Percentiles rank a stretch among this genome's conserved stretches.
Evolutionary conservation across 177 flowering plant genomes (phyloP).

Genomic region (Tripterygium wilfordii): DNA sequence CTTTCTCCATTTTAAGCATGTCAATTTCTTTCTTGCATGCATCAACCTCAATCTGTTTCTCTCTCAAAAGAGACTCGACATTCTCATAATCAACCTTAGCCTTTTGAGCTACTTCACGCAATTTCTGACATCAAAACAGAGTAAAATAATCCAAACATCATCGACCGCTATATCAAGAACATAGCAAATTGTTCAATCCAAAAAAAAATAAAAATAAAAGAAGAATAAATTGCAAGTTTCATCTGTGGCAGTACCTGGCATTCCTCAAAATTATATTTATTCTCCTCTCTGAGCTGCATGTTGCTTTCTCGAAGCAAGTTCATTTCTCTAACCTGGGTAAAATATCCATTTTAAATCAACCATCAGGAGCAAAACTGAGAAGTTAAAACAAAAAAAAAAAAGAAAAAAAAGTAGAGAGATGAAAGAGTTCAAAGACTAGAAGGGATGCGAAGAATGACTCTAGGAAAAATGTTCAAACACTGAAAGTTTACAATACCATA

Average conservation of each 20-base stretch:
- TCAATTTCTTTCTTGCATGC: conserved; percentile 53
- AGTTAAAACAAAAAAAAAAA: too few relatives aligned
- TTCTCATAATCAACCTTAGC: conserved; percentile 37
- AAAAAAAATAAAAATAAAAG: background rate
- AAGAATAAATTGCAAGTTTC: background rate
- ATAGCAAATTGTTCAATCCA: too few relatives aligned
- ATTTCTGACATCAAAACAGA: conserved; percentile 37
- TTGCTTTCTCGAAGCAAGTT: conserved; percentile 96
- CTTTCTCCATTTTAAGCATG: conserved; percentile 39
- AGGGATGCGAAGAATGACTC: too few relatives aligned
- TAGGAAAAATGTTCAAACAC: too few relatives aligned
- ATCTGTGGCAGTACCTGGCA: conserved; percentile 56
- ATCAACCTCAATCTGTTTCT: conserved; percentile 55
- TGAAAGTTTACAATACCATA: too few relatives aligned
- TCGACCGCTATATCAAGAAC: background rate
- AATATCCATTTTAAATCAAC: too few relatives aligned
- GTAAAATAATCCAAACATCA: background rate
- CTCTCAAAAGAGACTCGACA: conserved; percentile 34
- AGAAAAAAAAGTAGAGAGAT: too few relatives aligned
- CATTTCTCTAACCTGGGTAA: conserved; percentile 81
- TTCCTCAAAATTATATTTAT: conserved; percentile 86
- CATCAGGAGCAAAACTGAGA: too few relatives aligned
- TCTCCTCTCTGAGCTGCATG: conserved; percentile 88
- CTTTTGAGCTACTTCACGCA: conserved; percentile 61
- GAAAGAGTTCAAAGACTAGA: too few relatives aligned